phyloP scores from a whole-genome alignment of 2,329 filamentous ascomycete species.

The Fusarium keratoplasticum region DNA sequence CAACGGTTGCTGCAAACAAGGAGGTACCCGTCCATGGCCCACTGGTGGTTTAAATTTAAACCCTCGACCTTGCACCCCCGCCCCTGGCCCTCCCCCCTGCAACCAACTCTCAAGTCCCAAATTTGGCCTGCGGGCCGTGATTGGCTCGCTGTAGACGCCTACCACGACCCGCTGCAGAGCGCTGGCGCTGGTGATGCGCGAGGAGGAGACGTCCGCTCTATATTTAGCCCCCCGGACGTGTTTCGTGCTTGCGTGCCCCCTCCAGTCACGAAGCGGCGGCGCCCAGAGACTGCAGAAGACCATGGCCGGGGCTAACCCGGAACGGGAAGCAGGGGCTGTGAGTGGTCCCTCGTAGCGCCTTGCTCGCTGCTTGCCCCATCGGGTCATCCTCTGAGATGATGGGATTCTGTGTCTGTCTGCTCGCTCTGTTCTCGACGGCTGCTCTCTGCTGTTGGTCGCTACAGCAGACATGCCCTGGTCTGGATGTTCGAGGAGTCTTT shows the following conservation, averaged over 20 bases:
- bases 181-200: constrained; percentile 14
- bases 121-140: constrained; percentile 41
- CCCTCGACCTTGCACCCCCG: constrained; percentile 26
- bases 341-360: constrained; percentile 40
- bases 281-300: constrained; percentile 11
- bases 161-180: constrained; percentile 24
- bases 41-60: constrained; percentile 45
- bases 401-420: constrained; percentile 1
- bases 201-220: constrained; percentile 37
- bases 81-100: constrained; percentile 19
- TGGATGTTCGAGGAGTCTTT: constrained; percentile 15
- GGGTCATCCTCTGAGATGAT: constrained; percentile 21
- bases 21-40: constrained; percentile 25
- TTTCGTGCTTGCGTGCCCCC: constrained; percentile 40
- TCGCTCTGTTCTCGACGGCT: constrained; percentile 4
- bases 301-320: constrained; percentile 35
- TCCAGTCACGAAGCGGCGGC: constrained; percentile 36
- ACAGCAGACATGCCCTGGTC: constrained; percentile 6
- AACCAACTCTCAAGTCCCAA: constrained; percentile 38
- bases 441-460: neutral
- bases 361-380: constrained; percentile 25
- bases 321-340: constrained; percentile 31
- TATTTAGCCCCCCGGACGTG: constrained; percentile 48
- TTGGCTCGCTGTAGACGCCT: constrained; percentile 49
- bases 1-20: constrained; percentile 8